Evolutionary conservation across 495 filamentous ascomycete species (phyloP).

Genomic region (Annulohypoxylon nitens): DNA sequence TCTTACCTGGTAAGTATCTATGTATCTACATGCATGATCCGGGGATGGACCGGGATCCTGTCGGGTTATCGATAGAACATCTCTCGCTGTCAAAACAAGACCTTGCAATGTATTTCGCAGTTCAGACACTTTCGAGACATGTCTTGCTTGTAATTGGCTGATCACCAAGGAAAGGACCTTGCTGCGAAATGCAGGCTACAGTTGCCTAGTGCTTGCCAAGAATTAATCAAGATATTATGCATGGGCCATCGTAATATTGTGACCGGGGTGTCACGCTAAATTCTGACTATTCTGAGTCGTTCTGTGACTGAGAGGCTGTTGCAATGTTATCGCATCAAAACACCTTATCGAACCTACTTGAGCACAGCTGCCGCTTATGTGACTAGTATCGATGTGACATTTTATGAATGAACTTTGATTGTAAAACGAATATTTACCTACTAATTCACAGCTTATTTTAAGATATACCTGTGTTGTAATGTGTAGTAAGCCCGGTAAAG

Average conservation of each 20-base stretch:
- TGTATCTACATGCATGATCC: not conserved
- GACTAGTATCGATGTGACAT: not conserved
- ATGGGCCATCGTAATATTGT: constrained; percentile 14
- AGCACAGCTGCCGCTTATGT: not conserved
- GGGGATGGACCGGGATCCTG: not conserved
- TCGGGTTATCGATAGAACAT: not conserved
- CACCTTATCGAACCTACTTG: not conserved
- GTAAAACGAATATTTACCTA: not conserved
- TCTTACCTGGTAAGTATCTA: not conserved
- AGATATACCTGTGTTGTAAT: not conserved
- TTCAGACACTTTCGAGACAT: constrained; percentile 34
- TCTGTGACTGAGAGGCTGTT: not conserved
- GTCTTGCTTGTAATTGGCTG: constrained; percentile 23
- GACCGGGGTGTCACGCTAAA: constrained; percentile 5
- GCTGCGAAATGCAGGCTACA: constrained; percentile 23
- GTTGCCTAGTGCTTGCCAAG: constrained; percentile 36
- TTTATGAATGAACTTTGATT: not conserved
- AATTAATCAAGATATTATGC: constrained; percentile 34
- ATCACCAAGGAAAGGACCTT: constrained; percentile 18
- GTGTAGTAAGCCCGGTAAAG: constrained; percentile 14
- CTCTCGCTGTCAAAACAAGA: not conserved
- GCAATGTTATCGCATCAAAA: constrained; percentile 1
- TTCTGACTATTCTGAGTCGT: not conserved
- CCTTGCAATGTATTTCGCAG: constrained; percentile 3
- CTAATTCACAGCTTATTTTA: not conserved